Conservation (phyloP, 164 flowering plant species). For the Vitis vinifera region ASM3070453v1 NC_081815.1:7288501-7289000, state of each 20-base stretch:
- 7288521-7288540: background rate
- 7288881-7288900: slow-evolving; percentile 87
- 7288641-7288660: background rate
- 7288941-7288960: slow-evolving; percentile 58
- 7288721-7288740: background rate
- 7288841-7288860: slow-evolving; percentile 57
- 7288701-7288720: background rate
- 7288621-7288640: background rate
- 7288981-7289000: slow-evolving; percentile 83
- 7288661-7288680: background rate
- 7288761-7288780: slow-evolving; percentile 2
- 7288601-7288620: background rate
- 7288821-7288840: slow-evolving; percentile 73
- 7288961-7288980: slow-evolving; percentile 69
- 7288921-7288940: slow-evolving; percentile 66
- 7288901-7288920: slow-evolving; percentile 80
- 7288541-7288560: background rate
- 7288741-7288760: slow-evolving; percentile 1
- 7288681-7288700: background rate
- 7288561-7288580: background rate
- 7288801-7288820: slow-evolving; percentile 2
- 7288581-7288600: background rate
- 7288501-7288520: background rate
- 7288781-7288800: background rate
- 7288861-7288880: slow-evolving; percentile 42